Base-by-base conservation (phyloP, 73 alveolate species). In the Paramecium biaurelia region DNA sequence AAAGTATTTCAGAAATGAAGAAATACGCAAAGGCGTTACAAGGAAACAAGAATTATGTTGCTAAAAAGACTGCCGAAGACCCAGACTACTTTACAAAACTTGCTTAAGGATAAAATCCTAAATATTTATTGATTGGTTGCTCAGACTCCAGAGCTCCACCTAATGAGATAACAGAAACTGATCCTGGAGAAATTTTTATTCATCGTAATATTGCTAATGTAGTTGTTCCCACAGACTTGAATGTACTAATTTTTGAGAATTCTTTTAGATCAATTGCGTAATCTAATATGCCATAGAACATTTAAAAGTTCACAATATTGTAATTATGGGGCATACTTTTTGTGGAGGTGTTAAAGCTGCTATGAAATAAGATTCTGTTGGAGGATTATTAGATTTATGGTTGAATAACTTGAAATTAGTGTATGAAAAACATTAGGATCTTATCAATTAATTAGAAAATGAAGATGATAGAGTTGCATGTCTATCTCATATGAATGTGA, bases 311-410 rank as follows among this genome's bases (percentile, higher is more conserved):
- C 79, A 89, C 12, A 76, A 89, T 58, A 89, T 89, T 63, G 74
- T 89, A 23, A 70, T 89, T 49, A 70, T 76, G 85, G 94, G 94
- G 4, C 94, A 89, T 43, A 70, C 85, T 7, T 24, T 38, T 35
- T 89, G 94, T 68, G 94, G 94, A 43, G 94, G 94, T 70, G 92
- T 89, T 37, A 89, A 70, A 43, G 94, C 94, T 30, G 94, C 94
- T 5, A 70, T 89, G 70, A 45, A 38, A 23, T 47, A 79, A 43
- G 90, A 79, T 23, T 79, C 90, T 26, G 90, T 79, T 20, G 90
- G 90, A 42, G 90, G 90, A 18, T 43, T 79, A 26, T 34, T 79
- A 24, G 90, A 79, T 79, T 47, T 79, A 20, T 79, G 90, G 90
- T 24, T 79, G 24, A 79, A 79, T 47, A 9, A 79, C 26, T 9